Percentiles rank a stretch among this genome's conserved stretches.
These are phyloP conservation scores for Penicillium psychrofluorescens DNA, from an alignment of 495 filamentous ascomycete species.

Conservation along the genomic window DNA sequence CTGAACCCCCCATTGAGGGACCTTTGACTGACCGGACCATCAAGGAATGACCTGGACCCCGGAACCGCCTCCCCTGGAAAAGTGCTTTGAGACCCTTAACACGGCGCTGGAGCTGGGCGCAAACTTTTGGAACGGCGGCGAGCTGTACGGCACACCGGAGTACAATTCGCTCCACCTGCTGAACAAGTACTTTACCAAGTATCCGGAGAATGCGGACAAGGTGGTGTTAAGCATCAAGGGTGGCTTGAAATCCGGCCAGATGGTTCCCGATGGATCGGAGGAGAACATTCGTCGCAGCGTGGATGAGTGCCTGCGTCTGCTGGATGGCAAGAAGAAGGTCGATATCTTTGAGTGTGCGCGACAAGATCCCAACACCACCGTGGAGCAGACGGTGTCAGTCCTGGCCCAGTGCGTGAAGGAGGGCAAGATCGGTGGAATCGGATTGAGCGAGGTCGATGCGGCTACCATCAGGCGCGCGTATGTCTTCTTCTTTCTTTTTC, in stretches of 20 bases:
- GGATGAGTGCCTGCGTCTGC: constrained; percentile 48
- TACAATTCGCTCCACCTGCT: constrained; percentile 57
- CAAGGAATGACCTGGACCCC: constrained; percentile 70
- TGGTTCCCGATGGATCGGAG: constrained; percentile 50
- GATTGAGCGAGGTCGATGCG: constrained; percentile 64
- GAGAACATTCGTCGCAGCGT: constrained; percentile 57
- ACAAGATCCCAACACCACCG: constrained; percentile 55
- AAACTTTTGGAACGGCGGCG: constrained; percentile 76
- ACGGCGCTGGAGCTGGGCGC: constrained; percentile 57
- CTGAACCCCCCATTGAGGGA: background rate
- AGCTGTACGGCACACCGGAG: constrained; percentile 68
- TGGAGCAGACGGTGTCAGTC: constrained; percentile 50
- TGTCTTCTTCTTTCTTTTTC: constrained; percentile 4
- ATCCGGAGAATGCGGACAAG: constrained; percentile 54
- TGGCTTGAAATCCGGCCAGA: constrained; percentile 26
- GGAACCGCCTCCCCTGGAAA: constrained; percentile 46
- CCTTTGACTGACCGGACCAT: background rate
- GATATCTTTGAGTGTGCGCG: constrained; percentile 78
- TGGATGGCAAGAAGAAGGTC: constrained; percentile 70
- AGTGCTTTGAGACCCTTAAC: constrained; percentile 62
- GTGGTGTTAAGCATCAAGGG: constrained; percentile 57
- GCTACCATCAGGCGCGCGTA: constrained; percentile 67
- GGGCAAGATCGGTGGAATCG: constrained; percentile 74
- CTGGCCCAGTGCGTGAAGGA: constrained; percentile 60
- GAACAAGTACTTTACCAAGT: constrained; percentile 50